phyloP scores from a whole-genome alignment of 371 early-diverging fungal genomes.

The Basidiobolus heterosporus region DNA sequence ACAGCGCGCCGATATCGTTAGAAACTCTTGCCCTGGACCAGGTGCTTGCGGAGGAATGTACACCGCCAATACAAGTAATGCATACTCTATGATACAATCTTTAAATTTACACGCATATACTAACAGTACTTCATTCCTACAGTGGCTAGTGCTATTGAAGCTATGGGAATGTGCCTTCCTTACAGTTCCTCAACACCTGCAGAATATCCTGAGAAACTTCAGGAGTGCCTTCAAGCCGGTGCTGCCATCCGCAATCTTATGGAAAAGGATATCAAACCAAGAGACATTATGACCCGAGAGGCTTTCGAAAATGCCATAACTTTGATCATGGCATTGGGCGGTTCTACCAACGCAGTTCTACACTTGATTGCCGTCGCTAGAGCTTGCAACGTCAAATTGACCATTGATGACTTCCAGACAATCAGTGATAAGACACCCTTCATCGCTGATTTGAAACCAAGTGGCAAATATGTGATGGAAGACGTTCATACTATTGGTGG shows the following conservation, averaged over 20 bases:
- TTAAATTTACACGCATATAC: background rate
- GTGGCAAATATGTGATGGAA: constrained; percentile 90
- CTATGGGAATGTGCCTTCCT: constrained; percentile 90
- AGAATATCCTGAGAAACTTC: constrained; percentile 58
- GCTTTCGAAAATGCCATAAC: constrained; percentile 91
- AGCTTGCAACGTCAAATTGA: constrained; percentile 57
- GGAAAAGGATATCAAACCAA: constrained; percentile 76
- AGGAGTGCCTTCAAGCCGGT: constrained; percentile 77
- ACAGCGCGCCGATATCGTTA: constrained; percentile 68
- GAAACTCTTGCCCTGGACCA: constrained; percentile 85
- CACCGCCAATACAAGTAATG: constrained; percentile 87
- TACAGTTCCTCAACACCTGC: constrained; percentile 87
- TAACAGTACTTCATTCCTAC: background rate
- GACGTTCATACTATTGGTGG: constrained; percentile 81
- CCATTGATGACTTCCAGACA: constrained; percentile 81
- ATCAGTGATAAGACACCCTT: constrained; percentile 79
- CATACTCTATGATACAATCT: background rate
- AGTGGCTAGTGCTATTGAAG: constrained; percentile 91
- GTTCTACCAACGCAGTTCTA: constrained; percentile 92
- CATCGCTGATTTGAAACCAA: constrained; percentile 92
- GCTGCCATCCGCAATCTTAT: constrained; percentile 66
- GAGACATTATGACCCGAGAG: constrained; percentile 82
- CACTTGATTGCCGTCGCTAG: constrained; percentile 89
- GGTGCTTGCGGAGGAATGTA: constrained; percentile 98
- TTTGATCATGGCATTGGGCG: constrained; percentile 81